Conservation (phyloP, 2,329 filamentous ascomycete genomes). For the Fulvia fulva region DNA sequence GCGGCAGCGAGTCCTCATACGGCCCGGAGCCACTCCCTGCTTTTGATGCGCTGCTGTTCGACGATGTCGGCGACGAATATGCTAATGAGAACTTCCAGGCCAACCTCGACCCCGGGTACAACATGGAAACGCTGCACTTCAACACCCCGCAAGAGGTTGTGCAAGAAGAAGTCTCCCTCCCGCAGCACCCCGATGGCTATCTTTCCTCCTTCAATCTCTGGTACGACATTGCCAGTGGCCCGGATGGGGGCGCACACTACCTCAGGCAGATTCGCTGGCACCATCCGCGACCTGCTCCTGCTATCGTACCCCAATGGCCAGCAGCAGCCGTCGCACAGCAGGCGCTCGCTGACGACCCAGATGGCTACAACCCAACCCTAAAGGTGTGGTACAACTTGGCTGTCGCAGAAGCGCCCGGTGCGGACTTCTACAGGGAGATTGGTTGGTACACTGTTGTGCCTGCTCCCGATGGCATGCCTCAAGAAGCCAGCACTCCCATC, state of each 20-base stretch:
- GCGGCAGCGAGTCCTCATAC: background rate
- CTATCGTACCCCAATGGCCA: background rate
- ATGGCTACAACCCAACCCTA: background rate
- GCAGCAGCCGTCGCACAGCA: background rate
- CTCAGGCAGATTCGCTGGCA: too few species aligned
- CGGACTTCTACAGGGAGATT: background rate
- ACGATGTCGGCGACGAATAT: background rate
- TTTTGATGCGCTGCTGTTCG: background rate
- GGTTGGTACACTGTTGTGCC: constrained; percentile 1
- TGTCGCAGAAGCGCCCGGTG: background rate
- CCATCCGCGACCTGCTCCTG: background rate
- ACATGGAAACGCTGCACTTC: background rate
- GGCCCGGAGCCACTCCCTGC: background rate
- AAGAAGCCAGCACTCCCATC: background rate
- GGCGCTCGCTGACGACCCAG: background rate
- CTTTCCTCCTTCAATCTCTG: background rate
- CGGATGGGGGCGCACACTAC: too few species aligned
- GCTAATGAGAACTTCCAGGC: constrained; percentile 4
- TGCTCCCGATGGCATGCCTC: background rate
- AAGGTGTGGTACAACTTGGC: constrained; percentile 2
- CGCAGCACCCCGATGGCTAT: background rate
- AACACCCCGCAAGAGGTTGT: background rate
- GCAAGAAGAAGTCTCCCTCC: background rate
- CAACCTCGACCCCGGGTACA: background rate
- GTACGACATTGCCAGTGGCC: background rate